Evolutionary conservation across 108 stramenopile genomes (phyloP).

Genomic region (Thalassiosira profunda): DNA sequence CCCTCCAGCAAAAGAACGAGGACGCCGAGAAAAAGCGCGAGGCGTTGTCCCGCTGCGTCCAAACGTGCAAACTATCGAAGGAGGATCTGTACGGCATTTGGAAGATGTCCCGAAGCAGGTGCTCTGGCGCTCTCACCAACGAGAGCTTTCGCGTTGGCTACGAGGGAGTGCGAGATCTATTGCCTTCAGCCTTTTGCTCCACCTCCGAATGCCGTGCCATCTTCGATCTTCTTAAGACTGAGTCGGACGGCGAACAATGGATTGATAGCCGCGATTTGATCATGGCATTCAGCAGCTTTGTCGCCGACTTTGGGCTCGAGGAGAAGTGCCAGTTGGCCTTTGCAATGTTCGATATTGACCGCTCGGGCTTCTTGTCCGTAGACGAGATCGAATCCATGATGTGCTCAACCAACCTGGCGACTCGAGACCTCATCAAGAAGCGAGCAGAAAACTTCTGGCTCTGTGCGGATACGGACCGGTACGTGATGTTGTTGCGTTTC

Average conservation of each 20-base stretch:
- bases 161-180: conserved; percentile 46
- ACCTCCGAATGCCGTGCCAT: conserved; percentile 35
- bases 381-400: conserved; percentile 63
- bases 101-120: conserved; percentile 1
- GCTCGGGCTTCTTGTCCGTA: conserved; percentile 50
- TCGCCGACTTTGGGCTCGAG: conserved; percentile 46
- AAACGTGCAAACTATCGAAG: conserved; percentile 17
- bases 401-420: conserved; percentile 60
- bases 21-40: conserved; percentile 4
- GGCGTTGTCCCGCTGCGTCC: conserved; percentile 2
- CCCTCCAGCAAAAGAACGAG: conserved; percentile 9
- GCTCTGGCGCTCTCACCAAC: conserved; percentile 8
- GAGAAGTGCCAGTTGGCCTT: conserved; percentile 70
- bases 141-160: conserved; percentile 34
- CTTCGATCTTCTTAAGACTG: conserved; percentile 53
- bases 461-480: conserved; percentile 65
- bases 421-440: conserved; percentile 38
- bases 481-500: no score
- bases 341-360: conserved; percentile 77
- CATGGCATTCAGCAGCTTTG: conserved; percentile 71
- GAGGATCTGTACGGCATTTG: conserved; percentile 22
- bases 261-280: conserved; percentile 66
- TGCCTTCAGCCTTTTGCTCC: conserved; percentile 64
- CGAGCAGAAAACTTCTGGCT: conserved; percentile 73
- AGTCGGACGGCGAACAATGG: conserved; percentile 47